Evolutionary conservation across 306 rosid species (phyloP).

Genomic region (Dryas drummondii): DNA sequence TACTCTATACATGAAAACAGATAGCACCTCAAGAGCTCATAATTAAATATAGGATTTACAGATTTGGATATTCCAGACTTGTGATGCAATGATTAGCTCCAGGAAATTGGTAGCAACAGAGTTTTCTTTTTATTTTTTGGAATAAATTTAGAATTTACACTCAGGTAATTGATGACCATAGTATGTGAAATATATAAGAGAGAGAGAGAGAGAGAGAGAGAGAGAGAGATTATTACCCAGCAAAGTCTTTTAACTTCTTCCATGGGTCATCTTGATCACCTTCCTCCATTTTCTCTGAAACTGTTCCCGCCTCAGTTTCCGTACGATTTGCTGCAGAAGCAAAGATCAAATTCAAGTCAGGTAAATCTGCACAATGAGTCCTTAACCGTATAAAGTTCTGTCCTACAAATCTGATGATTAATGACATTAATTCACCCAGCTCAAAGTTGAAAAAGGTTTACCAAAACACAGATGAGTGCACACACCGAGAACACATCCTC

Average conservation of each 20-base stretch:
- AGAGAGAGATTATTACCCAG: conserved; percentile 60
- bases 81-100: not conserved
- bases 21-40: not conserved
- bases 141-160: not conserved
- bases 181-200: not conserved
- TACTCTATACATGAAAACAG: not conserved
- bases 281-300: conserved; percentile 45
- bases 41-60: not conserved
- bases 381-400: not conserved
- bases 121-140: not conserved
- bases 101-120: not conserved
- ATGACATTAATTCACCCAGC: not conserved
- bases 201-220: conserved; percentile 22
- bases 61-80: not conserved
- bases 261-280: conserved; percentile 58
- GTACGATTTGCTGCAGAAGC: conserved; percentile 50
- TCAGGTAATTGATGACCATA: not conserved
- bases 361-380: conserved; percentile 8
- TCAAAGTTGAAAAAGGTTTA: not conserved
- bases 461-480: not conserved
- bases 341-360: conserved; percentile 17
- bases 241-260: conserved; percentile 65
- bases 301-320: conserved; percentile 49
- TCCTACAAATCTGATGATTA: not conserved
- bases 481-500: conserved; percentile 14